Conservation (phyloP, 768 basidiomycete genomes). For the Russula vinacea region DNA sequence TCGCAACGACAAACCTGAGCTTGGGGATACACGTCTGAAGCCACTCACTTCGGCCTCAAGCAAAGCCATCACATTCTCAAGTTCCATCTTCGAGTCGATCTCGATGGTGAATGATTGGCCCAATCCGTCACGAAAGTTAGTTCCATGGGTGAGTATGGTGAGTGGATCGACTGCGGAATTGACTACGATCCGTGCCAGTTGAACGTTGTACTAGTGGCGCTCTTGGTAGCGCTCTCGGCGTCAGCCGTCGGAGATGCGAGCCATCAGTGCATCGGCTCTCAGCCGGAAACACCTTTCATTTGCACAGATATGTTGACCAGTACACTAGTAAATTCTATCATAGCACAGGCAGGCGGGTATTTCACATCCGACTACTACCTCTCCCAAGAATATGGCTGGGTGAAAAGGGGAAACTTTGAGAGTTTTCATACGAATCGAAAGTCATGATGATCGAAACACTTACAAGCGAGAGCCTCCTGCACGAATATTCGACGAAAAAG, state of each 20-base stretch:
- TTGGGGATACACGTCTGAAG: background rate
- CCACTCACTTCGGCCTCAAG: slow-evolving; percentile 90
- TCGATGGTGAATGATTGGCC: slow-evolving; percentile 69
- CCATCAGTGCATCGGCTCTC: too few relatives aligned
- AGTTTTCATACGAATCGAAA: background rate
- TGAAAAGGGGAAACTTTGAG: slow-evolving; percentile 30
- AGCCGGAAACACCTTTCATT: too few relatives aligned
- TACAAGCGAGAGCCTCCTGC: slow-evolving; percentile 67
- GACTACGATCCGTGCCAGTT: background rate
- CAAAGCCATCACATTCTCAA: slow-evolving; percentile 89
- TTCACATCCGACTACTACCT: slow-evolving; percentile 14
- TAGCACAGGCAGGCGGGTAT: background rate
- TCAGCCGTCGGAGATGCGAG: background rate
- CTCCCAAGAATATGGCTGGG: slow-evolving; percentile 29
- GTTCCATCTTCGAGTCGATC: slow-evolving; percentile 85
- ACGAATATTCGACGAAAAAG: slow-evolving; percentile 70
- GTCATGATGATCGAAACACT: slow-evolving; percentile 36
- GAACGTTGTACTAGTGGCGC: too few relatives aligned
- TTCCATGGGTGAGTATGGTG: slow-evolving; percentile 46
- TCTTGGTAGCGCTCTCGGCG: too few relatives aligned
- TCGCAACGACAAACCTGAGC: slow-evolving; percentile 13
- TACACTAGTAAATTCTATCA: background rate
- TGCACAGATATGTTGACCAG: background rate
- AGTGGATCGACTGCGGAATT: background rate
- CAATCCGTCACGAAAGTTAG: slow-evolving; percentile 69